Percentiles rank a stretch among this genome's conserved stretches.
These are phyloP conservation scores for Ochetophila trinervis DNA, from an alignment of 306 rosid species.

Conservation along the genomic window DNA sequence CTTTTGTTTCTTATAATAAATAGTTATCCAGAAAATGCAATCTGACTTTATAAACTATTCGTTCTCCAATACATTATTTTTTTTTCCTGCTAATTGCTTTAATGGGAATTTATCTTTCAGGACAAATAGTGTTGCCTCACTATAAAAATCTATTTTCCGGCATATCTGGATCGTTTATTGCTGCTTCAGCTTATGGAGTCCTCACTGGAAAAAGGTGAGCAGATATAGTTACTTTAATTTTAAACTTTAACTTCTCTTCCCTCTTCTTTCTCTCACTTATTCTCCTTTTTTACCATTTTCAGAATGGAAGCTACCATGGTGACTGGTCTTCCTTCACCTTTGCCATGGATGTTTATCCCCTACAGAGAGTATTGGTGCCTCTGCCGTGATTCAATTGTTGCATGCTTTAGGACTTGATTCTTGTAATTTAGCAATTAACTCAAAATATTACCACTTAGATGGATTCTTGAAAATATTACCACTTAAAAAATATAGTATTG, in stretches of 20 bases:
- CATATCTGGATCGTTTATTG: constrained; percentile 30
- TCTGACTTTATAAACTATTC: background rate
- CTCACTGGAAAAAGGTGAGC: constrained; percentile 75
- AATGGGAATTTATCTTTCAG: constrained; percentile 21
- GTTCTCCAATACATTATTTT: background rate
- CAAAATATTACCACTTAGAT: too few relatives aligned
- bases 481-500: too few relatives aligned
- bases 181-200: constrained; percentile 54
- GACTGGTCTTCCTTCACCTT: constrained; percentile 56
- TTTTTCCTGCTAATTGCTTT: constrained; percentile 11
- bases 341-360: constrained; percentile 82
- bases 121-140: constrained; percentile 45
- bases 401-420: constrained; percentile 39
- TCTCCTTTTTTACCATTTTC: constrained; percentile 20
- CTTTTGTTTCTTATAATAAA: too few relatives aligned
- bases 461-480: too few relatives aligned
- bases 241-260: background rate
- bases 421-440: background rate
- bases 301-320: constrained; percentile 52
- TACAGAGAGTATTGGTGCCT: constrained; percentile 72
- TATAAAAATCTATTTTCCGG: constrained; percentile 35
- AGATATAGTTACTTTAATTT: background rate
- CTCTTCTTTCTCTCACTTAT: background rate
- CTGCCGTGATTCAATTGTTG: constrained; percentile 59
- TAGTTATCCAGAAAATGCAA: background rate